A percentile compares a stretch with the other conserved stretches of the same genome.
Evolutionary conservation across 768 basidiomycete genomes (phyloP).

Genomic region (Omphalotus guepiniiformis): DNA sequence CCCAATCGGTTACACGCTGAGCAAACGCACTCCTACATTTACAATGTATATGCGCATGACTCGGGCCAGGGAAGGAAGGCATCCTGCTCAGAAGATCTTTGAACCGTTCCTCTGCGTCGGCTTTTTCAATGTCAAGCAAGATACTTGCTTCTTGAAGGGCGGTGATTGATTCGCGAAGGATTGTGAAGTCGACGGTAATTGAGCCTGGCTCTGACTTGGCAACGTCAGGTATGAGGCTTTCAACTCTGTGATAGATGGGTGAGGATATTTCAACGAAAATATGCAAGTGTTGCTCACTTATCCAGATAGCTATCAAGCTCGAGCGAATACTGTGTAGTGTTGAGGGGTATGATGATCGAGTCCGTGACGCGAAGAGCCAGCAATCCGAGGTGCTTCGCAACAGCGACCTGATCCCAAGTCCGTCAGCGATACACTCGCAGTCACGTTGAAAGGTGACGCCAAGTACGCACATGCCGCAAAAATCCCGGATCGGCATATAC

Average conservation of each 20-base stretch:
- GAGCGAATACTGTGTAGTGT: slow-evolving; percentile 61
- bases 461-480: slow-evolving; percentile 54
- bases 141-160: slow-evolving; percentile 47
- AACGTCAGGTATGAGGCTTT: neutral
- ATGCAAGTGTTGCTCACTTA: slow-evolving; percentile 5
- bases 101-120: slow-evolving; percentile 47
- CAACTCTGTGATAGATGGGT: too few species aligned
- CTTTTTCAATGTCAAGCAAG: slow-evolving; percentile 58
- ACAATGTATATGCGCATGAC: too few species aligned
- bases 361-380: slow-evolving; percentile 49
- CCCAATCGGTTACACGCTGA: neutral
- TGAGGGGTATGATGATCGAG: slow-evolving; percentile 59
- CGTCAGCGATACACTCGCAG: neutral
- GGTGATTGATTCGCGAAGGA: slow-evolving; percentile 42
- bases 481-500: slow-evolving; percentile 75
- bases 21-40: too few species aligned
- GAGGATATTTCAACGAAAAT: neutral
- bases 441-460: neutral
- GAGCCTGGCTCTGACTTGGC: neutral
- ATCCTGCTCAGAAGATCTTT: slow-evolving; percentile 39
- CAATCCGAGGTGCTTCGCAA: slow-evolving; percentile 56
- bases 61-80: slow-evolving; percentile 22
- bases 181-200: slow-evolving; percentile 32
- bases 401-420: slow-evolving; percentile 39
- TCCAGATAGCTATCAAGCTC: slow-evolving; percentile 25